Conservation (phyloP, 1,284 basidiomycete species). For the Cutaneotrichosporon sp. region DNA sequence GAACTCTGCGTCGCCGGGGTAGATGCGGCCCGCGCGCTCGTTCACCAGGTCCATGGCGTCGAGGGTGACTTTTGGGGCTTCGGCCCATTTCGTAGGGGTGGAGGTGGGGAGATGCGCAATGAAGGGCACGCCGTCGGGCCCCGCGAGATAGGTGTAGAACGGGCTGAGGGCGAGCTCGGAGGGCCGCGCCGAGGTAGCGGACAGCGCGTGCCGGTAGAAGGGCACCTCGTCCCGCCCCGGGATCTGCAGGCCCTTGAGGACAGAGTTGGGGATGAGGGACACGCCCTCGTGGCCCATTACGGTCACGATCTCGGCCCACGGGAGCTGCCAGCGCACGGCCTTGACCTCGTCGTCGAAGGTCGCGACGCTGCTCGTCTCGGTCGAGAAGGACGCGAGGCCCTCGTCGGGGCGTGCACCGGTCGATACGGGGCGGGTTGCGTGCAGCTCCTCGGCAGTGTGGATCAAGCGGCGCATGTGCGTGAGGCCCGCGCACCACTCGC, state of each 20-base stretch:
- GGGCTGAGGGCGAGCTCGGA: conserved; percentile 35
- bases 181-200: conserved; percentile 4
- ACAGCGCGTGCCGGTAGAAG: conserved; percentile 27
- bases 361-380: conserved; percentile 21
- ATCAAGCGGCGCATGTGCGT: conserved; percentile 20
- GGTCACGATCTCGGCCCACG: conserved; percentile 32
- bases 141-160: conserved; percentile 42
- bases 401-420: conserved; percentile 39
- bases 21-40: conserved; percentile 37
- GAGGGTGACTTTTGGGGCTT: conserved; percentile 22
- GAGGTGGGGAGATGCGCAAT: conserved; percentile 32
- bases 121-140: conserved; percentile 24
- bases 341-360: conserved; percentile 43
- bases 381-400: conserved; percentile 29
- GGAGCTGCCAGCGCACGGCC: conserved; percentile 33
- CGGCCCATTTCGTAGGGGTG: conserved; percentile 26
- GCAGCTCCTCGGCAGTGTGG: conserved; percentile 31
- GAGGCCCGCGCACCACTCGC: conserved; percentile 47
- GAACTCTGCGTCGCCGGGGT: conserved; percentile 39
- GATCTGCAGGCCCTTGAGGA: conserved; percentile 22
- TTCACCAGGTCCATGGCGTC: conserved; percentile 39
- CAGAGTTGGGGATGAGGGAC: conserved; percentile 2
- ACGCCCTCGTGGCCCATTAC: conserved; percentile 29
- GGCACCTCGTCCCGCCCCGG: conserved; percentile 27
- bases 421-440: conserved; percentile 30